phyloP scores from a whole-genome alignment of 441 rosid species.

The Erodium moschatum region DNA sequence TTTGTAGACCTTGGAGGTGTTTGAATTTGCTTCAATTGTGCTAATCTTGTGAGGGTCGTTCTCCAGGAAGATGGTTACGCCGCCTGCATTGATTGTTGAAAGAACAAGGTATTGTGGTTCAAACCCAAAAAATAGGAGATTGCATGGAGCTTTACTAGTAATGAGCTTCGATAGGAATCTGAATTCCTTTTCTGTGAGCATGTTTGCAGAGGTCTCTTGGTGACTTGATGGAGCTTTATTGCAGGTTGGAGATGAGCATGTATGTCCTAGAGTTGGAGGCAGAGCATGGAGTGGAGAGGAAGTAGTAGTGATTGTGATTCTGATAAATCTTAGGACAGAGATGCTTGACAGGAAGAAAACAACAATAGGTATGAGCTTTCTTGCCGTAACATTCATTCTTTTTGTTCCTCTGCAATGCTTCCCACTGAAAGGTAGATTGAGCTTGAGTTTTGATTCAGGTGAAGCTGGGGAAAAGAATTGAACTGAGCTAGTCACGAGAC shows the following conservation, averaged over 20 bases:
- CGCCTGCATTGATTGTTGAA: constrained; percentile 41
- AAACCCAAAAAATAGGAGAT: constrained; percentile 53
- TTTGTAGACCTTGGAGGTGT: constrained; percentile 33
- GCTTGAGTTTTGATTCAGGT: constrained; percentile 20
- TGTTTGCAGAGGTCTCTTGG: constrained; percentile 15
- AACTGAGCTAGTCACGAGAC: constrained; percentile 31
- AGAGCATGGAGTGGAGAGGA: constrained; percentile 28
- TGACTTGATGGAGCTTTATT: constrained; percentile 11
- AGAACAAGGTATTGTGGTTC: constrained; percentile 37
- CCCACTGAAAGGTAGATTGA: not conserved
- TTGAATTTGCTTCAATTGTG: constrained; percentile 23
- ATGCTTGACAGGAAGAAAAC: constrained; percentile 31
- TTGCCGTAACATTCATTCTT: constrained; percentile 43
- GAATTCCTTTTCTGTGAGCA: constrained; percentile 56
- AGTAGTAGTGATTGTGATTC: constrained; percentile 40
- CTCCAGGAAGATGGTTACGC: constrained; percentile 42
- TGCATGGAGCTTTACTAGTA: constrained; percentile 43
- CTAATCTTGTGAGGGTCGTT: constrained; percentile 37
- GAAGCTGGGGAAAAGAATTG: constrained; percentile 39
- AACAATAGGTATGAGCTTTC: constrained; percentile 50
- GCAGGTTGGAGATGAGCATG: constrained; percentile 29
- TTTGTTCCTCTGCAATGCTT: constrained; percentile 7
- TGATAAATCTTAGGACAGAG: constrained; percentile 29
- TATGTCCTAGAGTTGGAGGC: constrained; percentile 27
- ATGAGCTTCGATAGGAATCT: constrained; percentile 43